Base-by-base conservation (phyloP, 345 rosid genomes). In the Cardiospermum halicacabum region DNA sequence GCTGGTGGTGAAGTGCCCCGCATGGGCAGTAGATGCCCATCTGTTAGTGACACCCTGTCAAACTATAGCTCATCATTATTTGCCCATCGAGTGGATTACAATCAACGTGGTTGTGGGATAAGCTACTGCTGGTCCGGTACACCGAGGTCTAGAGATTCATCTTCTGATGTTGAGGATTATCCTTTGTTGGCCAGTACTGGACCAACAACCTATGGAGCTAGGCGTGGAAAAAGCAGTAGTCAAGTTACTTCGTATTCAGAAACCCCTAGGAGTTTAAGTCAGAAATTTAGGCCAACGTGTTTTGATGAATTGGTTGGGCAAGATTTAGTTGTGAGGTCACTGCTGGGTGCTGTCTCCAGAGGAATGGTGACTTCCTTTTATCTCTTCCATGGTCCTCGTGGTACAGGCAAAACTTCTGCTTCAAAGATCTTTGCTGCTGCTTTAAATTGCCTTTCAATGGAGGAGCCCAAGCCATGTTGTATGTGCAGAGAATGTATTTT, bases 371-470 rank as follows among this genome's bases (percentile, higher is more conserved):
- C 97, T 56, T 82, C 96, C 27, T 53, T 87, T 7, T 87, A 94
- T 72, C 89, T 94, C 25, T 91, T 94, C 61, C 87, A 91, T 27
- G 99, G 99, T 42, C 96, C 96, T 69, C 97, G 89, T 42, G 99
- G 97, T 25, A 84, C 96, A 0, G 99, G 99, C 42, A 91, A 94
- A 81, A 94, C 96, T 7, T 89, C 89, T 39, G 89, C 99, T 8
- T 81, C 97, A 11, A 84, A 84, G 77, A 83, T 94, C 56, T 91
- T 91, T 75, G 93, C 97, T 65, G 89, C 95, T 75, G 97, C 97
- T 19, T 76, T 94, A 48, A 94, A 91, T 74, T 94, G 99, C 53
- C 86, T 94, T 32, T 84, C 93, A 43, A 76, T 76, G 8, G 85
- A 76, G 57, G 88, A 83, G 76, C 72, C 75, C 56, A 89, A 89